phyloP scores from a whole-genome alignment of 192 early-diverging fungal species.

The Coemansia sp. region DNA sequence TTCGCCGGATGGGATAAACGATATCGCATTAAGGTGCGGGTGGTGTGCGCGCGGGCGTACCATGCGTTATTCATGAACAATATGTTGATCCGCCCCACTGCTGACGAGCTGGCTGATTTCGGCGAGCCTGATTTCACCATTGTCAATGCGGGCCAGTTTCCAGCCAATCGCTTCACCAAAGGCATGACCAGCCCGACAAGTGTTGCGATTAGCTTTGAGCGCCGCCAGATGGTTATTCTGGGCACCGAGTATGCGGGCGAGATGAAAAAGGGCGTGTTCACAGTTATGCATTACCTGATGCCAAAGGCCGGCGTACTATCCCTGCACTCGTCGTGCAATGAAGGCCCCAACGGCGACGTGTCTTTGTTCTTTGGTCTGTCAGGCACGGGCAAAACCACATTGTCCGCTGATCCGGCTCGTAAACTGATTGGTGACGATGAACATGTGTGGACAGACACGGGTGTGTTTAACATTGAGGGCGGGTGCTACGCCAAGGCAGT shows the following conservation, averaged over 20 bases:
- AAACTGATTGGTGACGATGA: conserved; percentile 98
- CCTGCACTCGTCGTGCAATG: conserved; percentile 86
- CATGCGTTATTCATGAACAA: conserved; percentile 98
- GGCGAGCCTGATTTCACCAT: conserved; percentile 98
- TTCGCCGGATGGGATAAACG: conserved; percentile 98
- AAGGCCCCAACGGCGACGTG: conserved; percentile 86
- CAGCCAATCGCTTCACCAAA: conserved; percentile 88
- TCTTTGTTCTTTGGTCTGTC: conserved; percentile 98
- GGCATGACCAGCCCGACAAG: conserved; percentile 96
- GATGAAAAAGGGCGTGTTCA: conserved; percentile 99
- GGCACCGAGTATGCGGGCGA: conserved; percentile 98
- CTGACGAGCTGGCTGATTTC: conserved; percentile 85
- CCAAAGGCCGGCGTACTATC: conserved; percentile 71
- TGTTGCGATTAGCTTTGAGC: conserved; percentile 89
- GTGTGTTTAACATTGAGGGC: conserved; percentile 99
- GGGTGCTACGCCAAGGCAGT: conserved; percentile 99
- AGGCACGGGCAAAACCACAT: conserved; percentile 97
- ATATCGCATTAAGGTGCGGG: conserved; percentile 96
- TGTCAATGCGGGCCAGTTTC: conserved; percentile 94
- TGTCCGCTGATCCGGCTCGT: conserved; percentile 91
- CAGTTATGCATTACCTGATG: conserved; percentile 99
- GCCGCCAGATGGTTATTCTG: conserved; percentile 95
- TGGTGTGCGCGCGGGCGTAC: conserved; percentile 93
- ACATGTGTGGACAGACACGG: conserved; percentile 97
- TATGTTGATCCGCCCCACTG: conserved; percentile 96